These are phyloP conservation scores for Penicillium dipodomyicola DNA, from an alignment of 495 filamentous ascomycete genomes.

Conservation along the genomic window DNA sequence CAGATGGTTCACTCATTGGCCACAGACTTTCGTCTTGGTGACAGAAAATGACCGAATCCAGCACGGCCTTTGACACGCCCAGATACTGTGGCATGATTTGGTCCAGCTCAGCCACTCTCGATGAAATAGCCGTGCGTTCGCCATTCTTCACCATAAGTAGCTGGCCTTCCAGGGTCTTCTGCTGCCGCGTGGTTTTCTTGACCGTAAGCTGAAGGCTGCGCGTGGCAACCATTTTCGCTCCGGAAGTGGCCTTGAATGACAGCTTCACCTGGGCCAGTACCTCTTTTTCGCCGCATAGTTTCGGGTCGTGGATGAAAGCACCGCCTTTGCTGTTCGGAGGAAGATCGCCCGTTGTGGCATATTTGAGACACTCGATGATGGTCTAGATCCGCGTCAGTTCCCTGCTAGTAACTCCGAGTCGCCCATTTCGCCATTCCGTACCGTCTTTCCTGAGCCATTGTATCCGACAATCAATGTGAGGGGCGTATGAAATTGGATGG, in stretches of 20 bases:
- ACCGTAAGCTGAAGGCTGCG: slow-evolving; percentile 81
- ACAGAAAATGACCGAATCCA: slow-evolving; percentile 96
- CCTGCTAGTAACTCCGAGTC: neutral
- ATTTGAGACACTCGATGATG: slow-evolving; percentile 98
- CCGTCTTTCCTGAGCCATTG: slow-evolving; percentile 96
- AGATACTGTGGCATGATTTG: slow-evolving; percentile 80
- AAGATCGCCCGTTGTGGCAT: slow-evolving; percentile 90
- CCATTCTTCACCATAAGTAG: slow-evolving; percentile 74
- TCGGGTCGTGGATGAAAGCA: slow-evolving; percentile 95
- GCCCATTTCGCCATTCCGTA: slow-evolving; percentile 27
- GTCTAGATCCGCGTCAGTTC: slow-evolving; percentile 51
- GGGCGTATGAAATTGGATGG: slow-evolving; percentile 85
- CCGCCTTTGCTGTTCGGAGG: slow-evolving; percentile 92
- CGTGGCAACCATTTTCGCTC: slow-evolving; percentile 73
- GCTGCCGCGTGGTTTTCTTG: slow-evolving; percentile 70
- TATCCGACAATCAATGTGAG: slow-evolving; percentile 94
- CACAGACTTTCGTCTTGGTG: slow-evolving; percentile 97
- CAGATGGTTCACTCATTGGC: slow-evolving; percentile 88
- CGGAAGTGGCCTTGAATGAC: slow-evolving; percentile 72
- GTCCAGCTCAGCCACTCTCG: slow-evolving; percentile 74
- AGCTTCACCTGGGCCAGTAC: slow-evolving; percentile 90
- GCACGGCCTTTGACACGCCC: slow-evolving; percentile 83
- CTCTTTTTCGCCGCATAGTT: slow-evolving; percentile 85
- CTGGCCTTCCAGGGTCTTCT: slow-evolving; percentile 78
- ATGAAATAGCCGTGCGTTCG: slow-evolving; percentile 74